These are phyloP conservation scores for Verticillium tricorpus DNA, from an alignment of 2,329 filamentous ascomycete genomes.

Conservation along the genomic window DNA sequence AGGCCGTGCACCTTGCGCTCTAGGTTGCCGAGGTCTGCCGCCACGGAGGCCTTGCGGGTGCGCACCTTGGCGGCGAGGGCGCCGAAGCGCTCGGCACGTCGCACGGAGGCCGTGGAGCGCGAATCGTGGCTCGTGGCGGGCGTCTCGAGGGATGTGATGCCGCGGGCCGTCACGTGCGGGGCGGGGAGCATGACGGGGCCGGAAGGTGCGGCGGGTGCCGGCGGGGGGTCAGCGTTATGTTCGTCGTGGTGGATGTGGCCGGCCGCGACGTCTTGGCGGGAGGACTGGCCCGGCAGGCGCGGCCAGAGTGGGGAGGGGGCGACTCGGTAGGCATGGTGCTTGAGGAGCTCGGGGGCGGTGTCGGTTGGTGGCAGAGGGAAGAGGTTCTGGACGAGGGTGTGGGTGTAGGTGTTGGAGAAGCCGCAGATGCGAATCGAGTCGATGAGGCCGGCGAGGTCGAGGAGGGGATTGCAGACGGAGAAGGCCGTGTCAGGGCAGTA, in stretches of 20 bases:
- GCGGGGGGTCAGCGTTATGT: not conserved
- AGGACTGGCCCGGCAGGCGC: conserved; percentile 8
- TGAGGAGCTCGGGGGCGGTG: not conserved
- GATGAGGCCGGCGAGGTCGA: conserved; percentile 22
- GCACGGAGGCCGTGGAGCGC: not conserved
- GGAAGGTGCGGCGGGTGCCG: not conserved
- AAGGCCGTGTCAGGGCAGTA: conserved; percentile 28
- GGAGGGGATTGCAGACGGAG: conserved; percentile 24
- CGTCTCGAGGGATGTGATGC: not conserved
- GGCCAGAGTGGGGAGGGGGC: conserved; percentile 9
- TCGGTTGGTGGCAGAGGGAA: conserved; percentile 14
- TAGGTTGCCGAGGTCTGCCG: not conserved
- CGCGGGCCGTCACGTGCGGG: not conserved
- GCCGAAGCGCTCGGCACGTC: not conserved
- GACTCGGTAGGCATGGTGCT: conserved; percentile 7
- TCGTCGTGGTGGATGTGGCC: conserved; percentile 6
- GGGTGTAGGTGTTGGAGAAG: conserved; percentile 26
- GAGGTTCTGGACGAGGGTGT: conserved; percentile 19
- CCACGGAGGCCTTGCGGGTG: not conserved
- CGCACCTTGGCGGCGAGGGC: not conserved
- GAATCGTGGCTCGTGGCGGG: not conserved
- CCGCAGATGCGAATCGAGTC: conserved; percentile 29
- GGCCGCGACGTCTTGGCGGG: conserved; percentile 6
- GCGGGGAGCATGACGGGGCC: not conserved
- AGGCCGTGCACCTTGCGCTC: not conserved